These are phyloP conservation scores for Hericium erinaceus DNA, from an alignment of 768 basidiomycete genomes.

Conservation along the genomic window DNA sequence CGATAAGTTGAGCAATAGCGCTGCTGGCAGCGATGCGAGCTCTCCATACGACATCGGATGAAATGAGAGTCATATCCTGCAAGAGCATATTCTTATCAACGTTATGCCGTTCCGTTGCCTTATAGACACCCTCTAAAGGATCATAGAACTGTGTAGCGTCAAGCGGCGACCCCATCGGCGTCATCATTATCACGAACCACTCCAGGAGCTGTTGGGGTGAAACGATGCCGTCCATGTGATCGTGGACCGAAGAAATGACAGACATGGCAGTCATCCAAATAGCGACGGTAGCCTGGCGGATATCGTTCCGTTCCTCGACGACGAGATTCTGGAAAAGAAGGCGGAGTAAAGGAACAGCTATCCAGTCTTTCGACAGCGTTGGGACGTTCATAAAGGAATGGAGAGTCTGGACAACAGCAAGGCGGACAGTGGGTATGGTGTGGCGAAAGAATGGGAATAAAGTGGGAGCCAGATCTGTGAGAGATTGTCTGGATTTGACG, in stretches of 20 bases:
- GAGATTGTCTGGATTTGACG: slow-evolving; percentile 50
- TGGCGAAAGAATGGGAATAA: slow-evolving; percentile 97
- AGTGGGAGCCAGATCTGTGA: slow-evolving; percentile 76
- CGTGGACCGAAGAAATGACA: slow-evolving; percentile 36
- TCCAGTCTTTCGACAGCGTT: slow-evolving; percentile 73
- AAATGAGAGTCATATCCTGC: slow-evolving; percentile 81
- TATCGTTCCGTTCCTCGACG: slow-evolving; percentile 81
- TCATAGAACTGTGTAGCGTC: slow-evolving; percentile 62
- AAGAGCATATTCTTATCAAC: slow-evolving; percentile 93
- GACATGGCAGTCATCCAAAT: slow-evolving; percentile 70
- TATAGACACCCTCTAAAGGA: slow-evolving; percentile 39
- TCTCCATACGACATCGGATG: slow-evolving; percentile 65
- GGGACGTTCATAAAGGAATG: slow-evolving; percentile 77
- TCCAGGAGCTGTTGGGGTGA: slow-evolving; percentile 56
- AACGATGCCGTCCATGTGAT: slow-evolving; percentile 43
- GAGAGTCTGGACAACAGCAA: slow-evolving; percentile 86
- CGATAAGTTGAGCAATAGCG: slow-evolving; percentile 63
- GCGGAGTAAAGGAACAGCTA: slow-evolving; percentile 63
- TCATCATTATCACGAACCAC: slow-evolving; percentile 88
- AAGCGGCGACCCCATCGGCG: slow-evolving; percentile 75
- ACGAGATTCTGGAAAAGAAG: slow-evolving; percentile 91
- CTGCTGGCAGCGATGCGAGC: slow-evolving; percentile 72
- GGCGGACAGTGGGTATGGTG: slow-evolving; percentile 86
- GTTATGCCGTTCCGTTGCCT: slow-evolving; percentile 65
- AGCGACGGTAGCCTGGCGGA: slow-evolving; percentile 60